phyloP scores from a whole-genome alignment of 306 rosid genomes.

The Prinsepia uniflora region DNA sequence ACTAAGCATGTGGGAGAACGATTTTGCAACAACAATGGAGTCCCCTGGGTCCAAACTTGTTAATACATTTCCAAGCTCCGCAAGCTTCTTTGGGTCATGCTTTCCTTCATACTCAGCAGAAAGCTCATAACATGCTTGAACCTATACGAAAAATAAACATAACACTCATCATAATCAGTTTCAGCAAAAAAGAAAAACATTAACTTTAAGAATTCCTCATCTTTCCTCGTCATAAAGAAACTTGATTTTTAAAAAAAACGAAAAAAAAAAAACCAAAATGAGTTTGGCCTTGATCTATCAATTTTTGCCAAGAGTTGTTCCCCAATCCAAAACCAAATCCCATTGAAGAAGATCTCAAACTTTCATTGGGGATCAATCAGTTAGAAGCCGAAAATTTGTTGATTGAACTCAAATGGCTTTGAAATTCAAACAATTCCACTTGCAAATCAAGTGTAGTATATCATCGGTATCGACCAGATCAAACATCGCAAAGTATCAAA shows the following conservation, averaged over 20 bases:
- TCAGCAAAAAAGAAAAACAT: not conserved
- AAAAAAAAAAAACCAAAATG: too few species aligned
- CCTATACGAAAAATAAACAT: slow-evolving; percentile 36
- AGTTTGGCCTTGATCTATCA: not conserved
- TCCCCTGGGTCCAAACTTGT: slow-evolving; percentile 96
- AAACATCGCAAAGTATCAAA: not conserved
- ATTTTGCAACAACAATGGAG: slow-evolving; percentile 83
- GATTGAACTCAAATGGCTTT: not conserved
- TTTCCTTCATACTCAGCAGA: slow-evolving; percentile 95
- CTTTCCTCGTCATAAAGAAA: not conserved
- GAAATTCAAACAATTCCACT: not conserved
- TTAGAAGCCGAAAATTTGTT: not conserved
- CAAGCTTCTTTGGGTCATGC: slow-evolving; percentile 75
- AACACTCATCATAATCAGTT: not conserved
- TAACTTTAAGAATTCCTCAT: not conserved
- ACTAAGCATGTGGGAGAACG: slow-evolving; percentile 97
- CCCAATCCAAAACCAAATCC: slow-evolving; percentile 7
- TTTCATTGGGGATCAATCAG: not conserved
- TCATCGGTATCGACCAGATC: not conserved
- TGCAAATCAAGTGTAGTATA: not conserved
- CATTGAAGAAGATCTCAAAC: not conserved
- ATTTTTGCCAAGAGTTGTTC: not conserved
- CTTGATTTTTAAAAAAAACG: too few species aligned
- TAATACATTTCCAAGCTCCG: slow-evolving; percentile 74
- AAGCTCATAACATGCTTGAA: slow-evolving; percentile 93